Evolutionary conservation across 306 rosid genomes (phyloP).

Genomic region (Dryas alaskensis): DNA sequence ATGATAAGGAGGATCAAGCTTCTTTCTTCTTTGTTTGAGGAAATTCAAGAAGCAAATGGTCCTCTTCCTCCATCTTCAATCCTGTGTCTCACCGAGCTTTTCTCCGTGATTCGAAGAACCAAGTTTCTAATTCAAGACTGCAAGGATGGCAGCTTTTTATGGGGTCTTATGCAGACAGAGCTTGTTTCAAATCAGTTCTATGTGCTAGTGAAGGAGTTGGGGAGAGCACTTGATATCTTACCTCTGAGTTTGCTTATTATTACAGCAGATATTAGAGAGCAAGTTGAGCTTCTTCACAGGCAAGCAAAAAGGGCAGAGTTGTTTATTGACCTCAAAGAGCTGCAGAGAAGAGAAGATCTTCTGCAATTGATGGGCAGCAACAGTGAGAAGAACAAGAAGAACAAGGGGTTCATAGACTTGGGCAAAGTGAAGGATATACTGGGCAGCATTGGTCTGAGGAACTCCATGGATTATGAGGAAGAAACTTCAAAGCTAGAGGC

Average conservation of each 20-base stretch:
- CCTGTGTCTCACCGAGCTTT: slow-evolving; percentile 83
- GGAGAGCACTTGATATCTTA: slow-evolving; percentile 78
- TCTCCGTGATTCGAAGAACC: slow-evolving; percentile 67
- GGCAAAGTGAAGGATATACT: slow-evolving; percentile 55
- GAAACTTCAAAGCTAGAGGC: slow-evolving; percentile 74
- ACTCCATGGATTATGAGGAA: slow-evolving; percentile 55
- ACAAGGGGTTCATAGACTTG: slow-evolving; percentile 53
- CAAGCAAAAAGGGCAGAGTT: slow-evolving; percentile 67
- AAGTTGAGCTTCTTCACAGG: slow-evolving; percentile 77
- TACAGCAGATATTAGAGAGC: slow-evolving; percentile 65
- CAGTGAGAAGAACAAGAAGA: slow-evolving; percentile 48
- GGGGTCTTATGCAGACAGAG: slow-evolving; percentile 70
- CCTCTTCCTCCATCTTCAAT: slow-evolving; percentile 80
- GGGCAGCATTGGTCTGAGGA: slow-evolving; percentile 63
- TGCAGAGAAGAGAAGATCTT: slow-evolving; percentile 60
- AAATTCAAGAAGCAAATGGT: slow-evolving; percentile 58
- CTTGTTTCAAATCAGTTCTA: slow-evolving; percentile 57
- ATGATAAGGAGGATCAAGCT: slow-evolving; percentile 83
- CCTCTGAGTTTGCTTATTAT: slow-evolving; percentile 70
- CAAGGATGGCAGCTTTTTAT: slow-evolving; percentile 67
- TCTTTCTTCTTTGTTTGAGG: slow-evolving; percentile 80
- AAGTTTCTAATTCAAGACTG: slow-evolving; percentile 64
- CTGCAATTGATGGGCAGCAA: slow-evolving; percentile 60
- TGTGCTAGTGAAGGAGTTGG: slow-evolving; percentile 76
- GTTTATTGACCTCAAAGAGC: slow-evolving; percentile 49